Conservation (phyloP, 2,329 filamentous ascomycete genomes). For the Grosmannia penicillata region DNA sequence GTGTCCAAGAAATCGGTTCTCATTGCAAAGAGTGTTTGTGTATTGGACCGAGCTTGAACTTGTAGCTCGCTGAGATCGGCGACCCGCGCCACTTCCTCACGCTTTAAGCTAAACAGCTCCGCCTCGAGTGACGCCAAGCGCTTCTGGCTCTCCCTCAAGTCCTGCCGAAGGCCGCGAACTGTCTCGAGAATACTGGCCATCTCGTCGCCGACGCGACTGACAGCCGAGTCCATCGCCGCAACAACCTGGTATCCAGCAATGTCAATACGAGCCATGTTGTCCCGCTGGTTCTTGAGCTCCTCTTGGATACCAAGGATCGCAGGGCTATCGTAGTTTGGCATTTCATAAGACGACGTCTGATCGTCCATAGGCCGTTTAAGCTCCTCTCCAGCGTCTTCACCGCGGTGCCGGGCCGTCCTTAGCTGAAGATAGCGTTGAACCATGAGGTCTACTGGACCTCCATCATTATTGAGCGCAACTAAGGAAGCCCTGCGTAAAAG, state of each 20-base stretch:
- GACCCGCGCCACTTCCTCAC: no score
- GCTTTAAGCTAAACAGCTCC: no score
- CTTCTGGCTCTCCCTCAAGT: slow-evolving; percentile 11
- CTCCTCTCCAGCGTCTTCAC: background rate
- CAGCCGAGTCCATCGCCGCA: slow-evolving; percentile 20
- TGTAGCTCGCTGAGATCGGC: no score
- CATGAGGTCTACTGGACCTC: slow-evolving; percentile 13
- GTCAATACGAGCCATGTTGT: slow-evolving; percentile 22
- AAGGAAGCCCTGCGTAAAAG: slow-evolving; percentile 19
- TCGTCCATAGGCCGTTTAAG: no score
- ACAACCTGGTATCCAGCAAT: slow-evolving; percentile 21
- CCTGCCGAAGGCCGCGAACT: slow-evolving; percentile 14
- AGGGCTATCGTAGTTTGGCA: slow-evolving; percentile 1
- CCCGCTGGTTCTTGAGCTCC: slow-evolving; percentile 19
- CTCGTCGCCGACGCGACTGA: slow-evolving; percentile 20
- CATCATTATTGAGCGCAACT: slow-evolving; percentile 9
- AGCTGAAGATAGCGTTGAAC: slow-evolving; percentile 20
- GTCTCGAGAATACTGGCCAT: slow-evolving; percentile 18
- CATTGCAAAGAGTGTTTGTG: no score
- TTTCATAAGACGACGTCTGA: no score
- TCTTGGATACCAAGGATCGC: slow-evolving; percentile 17
- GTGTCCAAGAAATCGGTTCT: no score
- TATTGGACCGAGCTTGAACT: no score
- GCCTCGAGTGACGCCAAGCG: slow-evolving; percentile 15
- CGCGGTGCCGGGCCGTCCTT: slow-evolving; percentile 9